phyloP scores from a whole-genome alignment of 2,329 filamentous ascomycete genomes.

The Alternaria ethzedia region DNA sequence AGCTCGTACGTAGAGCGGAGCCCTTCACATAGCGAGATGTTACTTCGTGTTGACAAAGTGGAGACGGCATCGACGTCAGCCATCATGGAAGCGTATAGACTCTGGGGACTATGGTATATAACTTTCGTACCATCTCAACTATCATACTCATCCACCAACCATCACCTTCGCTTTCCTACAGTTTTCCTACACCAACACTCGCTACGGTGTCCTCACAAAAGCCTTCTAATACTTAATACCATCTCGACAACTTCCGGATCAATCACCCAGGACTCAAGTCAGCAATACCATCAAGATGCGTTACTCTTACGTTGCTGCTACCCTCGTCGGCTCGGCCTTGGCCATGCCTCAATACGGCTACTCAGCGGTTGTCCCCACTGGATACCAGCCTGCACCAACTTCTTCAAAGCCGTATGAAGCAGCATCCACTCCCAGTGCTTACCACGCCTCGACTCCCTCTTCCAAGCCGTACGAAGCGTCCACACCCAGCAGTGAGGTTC shows the following conservation, averaged over 20 bases:
- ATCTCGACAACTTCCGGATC: constrained; percentile 2
- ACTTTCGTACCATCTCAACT: constrained; percentile 16
- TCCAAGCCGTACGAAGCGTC: constrained; percentile 1
- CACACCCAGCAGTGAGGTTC: neutral
- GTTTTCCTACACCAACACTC: constrained; percentile 38
- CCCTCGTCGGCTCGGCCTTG: constrained; percentile 38
- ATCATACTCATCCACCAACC: constrained; percentile 28
- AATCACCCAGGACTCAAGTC: constrained; percentile 1
- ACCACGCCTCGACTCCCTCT: neutral
- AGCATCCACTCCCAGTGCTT: constrained; percentile 1
- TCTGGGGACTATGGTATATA: constrained; percentile 34
- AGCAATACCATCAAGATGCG: constrained; percentile 37
- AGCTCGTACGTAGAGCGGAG: constrained; percentile 27
- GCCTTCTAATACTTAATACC: constrained; percentile 35
- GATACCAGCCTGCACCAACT: constrained; percentile 6
- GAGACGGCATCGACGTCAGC: constrained; percentile 34
- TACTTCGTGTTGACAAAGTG: constrained; percentile 36
- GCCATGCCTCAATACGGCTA: constrained; percentile 35
- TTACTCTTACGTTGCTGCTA: constrained; percentile 38
- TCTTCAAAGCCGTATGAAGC: constrained; percentile 4
- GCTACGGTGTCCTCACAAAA: constrained; percentile 35
- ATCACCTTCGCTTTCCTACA: constrained; percentile 38
- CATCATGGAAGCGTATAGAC: constrained; percentile 29
- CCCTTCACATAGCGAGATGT: constrained; percentile 28
- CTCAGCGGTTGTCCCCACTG: constrained; percentile 4